Percentiles rank a stretch among this genome's conserved stretches.
Conservation (phyloP, 352 stramenopile genomes). For the Aphanomyces invadans region DNA sequence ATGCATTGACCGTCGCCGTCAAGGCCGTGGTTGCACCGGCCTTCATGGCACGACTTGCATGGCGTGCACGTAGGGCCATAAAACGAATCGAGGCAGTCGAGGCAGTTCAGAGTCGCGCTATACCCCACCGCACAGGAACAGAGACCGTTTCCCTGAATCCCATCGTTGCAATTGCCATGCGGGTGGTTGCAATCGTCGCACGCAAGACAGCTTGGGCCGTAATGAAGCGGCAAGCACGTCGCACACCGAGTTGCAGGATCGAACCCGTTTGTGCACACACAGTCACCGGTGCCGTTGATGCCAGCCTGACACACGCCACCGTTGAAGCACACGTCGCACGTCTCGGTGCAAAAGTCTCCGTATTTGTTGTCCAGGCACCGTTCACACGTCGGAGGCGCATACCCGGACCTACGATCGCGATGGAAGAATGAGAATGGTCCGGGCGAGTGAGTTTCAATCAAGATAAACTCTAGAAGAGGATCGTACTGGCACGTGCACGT, state of each 20-base stretch:
- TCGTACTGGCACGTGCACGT: slow-evolving; percentile 65
- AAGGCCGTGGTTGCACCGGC: slow-evolving; percentile 71
- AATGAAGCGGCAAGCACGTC: slow-evolving; percentile 71
- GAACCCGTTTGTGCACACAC: slow-evolving; percentile 62
- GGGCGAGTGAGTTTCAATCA: not conserved
- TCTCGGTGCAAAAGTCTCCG: slow-evolving; percentile 39
- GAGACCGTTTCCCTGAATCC: slow-evolving; percentile 60
- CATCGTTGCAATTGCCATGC: slow-evolving; percentile 78
- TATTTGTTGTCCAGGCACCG: slow-evolving; percentile 59
- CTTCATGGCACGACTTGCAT: slow-evolving; percentile 73
- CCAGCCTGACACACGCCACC: slow-evolving; percentile 63
- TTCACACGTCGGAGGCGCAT: slow-evolving; percentile 57
- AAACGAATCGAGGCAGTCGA: slow-evolving; percentile 80
- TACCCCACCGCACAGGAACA: slow-evolving; percentile 83
- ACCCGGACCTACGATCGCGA: slow-evolving; percentile 48
- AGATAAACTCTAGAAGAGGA: not conserved
- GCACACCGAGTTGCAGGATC: slow-evolving; percentile 63
- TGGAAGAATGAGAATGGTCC: too few species aligned
- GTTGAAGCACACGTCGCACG: slow-evolving; percentile 69
- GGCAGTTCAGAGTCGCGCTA: slow-evolving; percentile 57
- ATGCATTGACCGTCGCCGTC: slow-evolving; percentile 67
- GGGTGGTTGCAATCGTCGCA: slow-evolving; percentile 80
- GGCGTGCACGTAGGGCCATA: slow-evolving; percentile 60
- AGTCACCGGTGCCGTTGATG: slow-evolving; percentile 49
- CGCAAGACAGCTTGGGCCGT: slow-evolving; percentile 54